Conservation (phyloP, 306 rosid species). For the Dalbergia oliveri region DNA sequence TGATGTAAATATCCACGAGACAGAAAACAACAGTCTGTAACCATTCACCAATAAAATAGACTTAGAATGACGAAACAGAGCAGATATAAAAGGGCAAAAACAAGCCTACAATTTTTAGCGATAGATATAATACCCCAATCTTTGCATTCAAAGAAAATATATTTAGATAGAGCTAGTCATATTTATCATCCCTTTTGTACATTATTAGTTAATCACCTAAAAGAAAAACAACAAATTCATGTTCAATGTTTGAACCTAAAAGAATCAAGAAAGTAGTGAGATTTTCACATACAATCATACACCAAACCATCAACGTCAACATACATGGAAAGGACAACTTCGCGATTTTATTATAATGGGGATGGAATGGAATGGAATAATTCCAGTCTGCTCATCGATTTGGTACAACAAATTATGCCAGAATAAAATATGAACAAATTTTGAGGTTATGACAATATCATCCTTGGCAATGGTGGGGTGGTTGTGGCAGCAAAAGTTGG, state of each 20-base stretch:
- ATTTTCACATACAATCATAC: not conserved
- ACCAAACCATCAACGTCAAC: not conserved
- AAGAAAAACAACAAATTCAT: not conserved
- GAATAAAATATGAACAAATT: slow-evolving; percentile 10
- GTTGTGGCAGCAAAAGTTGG: not conserved
- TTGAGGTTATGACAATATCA: not conserved
- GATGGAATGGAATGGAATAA: slow-evolving; percentile 19
- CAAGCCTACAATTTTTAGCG: slow-evolving; percentile 1
- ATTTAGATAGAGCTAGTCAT: slow-evolving; percentile 8
- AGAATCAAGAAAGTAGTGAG: not conserved
- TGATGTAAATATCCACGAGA: slow-evolving; percentile 93
- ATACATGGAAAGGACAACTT: slow-evolving; percentile 24
- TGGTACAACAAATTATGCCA: slow-evolving; percentile 9
- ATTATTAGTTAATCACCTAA: slow-evolving; percentile 29
- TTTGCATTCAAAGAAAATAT: slow-evolving; percentile 24
- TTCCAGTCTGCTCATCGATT: not conserved
- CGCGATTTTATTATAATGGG: not conserved
- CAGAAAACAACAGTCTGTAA: slow-evolving; percentile 99
- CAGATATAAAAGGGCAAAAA: slow-evolving; percentile 7
- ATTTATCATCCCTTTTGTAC: slow-evolving; percentile 1
- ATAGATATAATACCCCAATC: too few relatives aligned
- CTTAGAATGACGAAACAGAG: slow-evolving; percentile 39
- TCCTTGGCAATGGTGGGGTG: not conserved
- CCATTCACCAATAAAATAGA: slow-evolving; percentile 45
- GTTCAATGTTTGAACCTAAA: slow-evolving; percentile 2